Conservation (phyloP, 306 rosid species). For the Acacia acuminata region DNA sequence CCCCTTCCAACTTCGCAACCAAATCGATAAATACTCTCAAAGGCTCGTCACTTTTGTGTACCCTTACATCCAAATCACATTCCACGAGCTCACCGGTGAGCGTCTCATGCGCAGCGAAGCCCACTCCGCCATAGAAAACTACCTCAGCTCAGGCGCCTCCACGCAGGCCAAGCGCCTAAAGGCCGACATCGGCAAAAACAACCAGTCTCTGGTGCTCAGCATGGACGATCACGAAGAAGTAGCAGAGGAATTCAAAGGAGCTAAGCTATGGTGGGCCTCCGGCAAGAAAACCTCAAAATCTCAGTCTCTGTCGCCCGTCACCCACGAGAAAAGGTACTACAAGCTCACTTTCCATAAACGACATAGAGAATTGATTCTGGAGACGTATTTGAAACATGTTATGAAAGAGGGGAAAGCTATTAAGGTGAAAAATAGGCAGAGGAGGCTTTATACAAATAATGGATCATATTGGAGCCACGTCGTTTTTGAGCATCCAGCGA, state of each 20-base stretch:
- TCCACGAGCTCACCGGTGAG: conserved; percentile 82
- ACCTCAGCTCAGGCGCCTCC: conserved; percentile 60
- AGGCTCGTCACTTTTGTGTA: conserved; percentile 48
- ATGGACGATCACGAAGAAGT: conserved; percentile 95
- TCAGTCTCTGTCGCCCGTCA: conserved; percentile 39
- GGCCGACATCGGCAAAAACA: conserved; percentile 63
- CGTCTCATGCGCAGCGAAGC: conserved; percentile 77
- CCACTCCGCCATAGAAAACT: conserved; percentile 68
- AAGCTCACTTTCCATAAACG: conserved; percentile 62
- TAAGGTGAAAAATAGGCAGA: conserved; percentile 53
- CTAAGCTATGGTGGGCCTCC: conserved; percentile 82
- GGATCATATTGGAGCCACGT: conserved; percentile 51
- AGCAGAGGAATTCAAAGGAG: conserved; percentile 61
- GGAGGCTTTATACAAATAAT: conserved; percentile 57
- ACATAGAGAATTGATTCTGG: conserved; percentile 54
- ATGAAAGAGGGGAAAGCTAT: conserved; percentile 64
- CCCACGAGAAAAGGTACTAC: conserved; percentile 67
- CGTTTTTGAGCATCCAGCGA: conserved; percentile 63
- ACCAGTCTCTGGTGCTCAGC: conserved; percentile 62
- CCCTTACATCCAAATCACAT: conserved; percentile 81
- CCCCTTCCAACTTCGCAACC: conserved; percentile 52
- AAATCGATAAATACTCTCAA: conserved; percentile 61
- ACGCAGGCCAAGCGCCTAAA: conserved; percentile 79
- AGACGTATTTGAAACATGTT: conserved; percentile 49
- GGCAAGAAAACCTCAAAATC: conserved; percentile 48